Evolutionary conservation across 495 filamentous ascomycete species (phyloP), one percentile per base, ranked within the genome.

Genomic region (Emericellopsis terricola): DNA sequence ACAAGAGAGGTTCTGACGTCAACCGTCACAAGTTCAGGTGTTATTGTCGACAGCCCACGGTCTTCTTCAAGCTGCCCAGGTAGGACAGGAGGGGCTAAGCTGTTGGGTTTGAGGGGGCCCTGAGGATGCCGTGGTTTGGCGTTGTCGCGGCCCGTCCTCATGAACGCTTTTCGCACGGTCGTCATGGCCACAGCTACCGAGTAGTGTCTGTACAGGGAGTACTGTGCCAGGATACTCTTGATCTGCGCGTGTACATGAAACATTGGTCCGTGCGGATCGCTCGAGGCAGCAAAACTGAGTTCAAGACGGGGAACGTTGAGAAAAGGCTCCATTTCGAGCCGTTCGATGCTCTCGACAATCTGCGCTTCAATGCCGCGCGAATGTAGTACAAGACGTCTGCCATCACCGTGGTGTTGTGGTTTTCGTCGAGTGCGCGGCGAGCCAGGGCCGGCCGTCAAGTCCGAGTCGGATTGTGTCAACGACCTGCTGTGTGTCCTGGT

Each of bases 191-290:
- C 69, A 8, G 78, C 79, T 18, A 87, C 62, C n/a, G 84, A 76
- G 46, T 94, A 96, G 47, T 92, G 87, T 4, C 87, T 76, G 50
- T 91, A 94, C 1, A 99, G 65, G 3, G 91, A 96, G 47, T 94
- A 96, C 20, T 92, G 78, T 3, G 92, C 41, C 38, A 78, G 73
- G 2, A 99, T 47, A 6, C 76, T 79, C 47, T 76, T 79, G 19
- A 86, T 61, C 28, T 79, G 64, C 1, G 85, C 80, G 45, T 85
- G 81, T 32, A 96, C 60, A 45, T 94, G 82, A 46, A 94, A 74
- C 9, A 94, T 60, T 0, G 82, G 80, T 3, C 86, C 89, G 43
- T 91, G 73, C 19, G 69, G 65, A 48, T 94, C 89, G 40, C 78
- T 87, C 15, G 75, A 63, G 1, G 91, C 92, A 19, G 77, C 78